Evolutionary conservation across 1,284 basidiomycete species (phyloP).

Genomic region (Phellopilus nigrolimitatus): DNA sequence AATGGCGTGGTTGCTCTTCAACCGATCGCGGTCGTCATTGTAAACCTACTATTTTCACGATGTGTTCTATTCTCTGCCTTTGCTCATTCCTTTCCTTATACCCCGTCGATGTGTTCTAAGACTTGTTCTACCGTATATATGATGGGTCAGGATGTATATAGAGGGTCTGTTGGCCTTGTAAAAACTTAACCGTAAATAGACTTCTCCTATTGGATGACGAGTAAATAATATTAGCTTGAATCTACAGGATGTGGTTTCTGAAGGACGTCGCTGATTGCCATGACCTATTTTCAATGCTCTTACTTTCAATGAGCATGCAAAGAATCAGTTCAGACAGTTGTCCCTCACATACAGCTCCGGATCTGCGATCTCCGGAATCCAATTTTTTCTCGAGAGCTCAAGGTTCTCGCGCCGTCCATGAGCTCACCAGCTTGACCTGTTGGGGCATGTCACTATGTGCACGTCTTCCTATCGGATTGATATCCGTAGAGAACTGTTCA

Average conservation of each 20-base stretch:
- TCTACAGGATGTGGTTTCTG: not conserved
- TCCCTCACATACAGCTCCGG: too few species aligned
- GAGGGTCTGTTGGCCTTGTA: not conserved
- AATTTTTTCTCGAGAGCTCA: not conserved
- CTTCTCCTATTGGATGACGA: conserved; percentile 3
- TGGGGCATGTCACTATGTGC: too few species aligned
- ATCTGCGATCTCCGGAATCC: not conserved
- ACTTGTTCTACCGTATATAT: not conserved
- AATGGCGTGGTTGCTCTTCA: not conserved
- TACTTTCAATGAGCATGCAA: not conserved
- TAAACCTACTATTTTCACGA: not conserved
- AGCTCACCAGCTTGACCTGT: not conserved
- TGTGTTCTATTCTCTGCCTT: not conserved
- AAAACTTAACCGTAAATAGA: too few species aligned
- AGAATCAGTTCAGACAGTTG: too few species aligned
- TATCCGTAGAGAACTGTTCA: too few species aligned
- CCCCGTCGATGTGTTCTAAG: too few species aligned
- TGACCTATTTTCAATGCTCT: too few species aligned
- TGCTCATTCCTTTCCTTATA: not conserved
- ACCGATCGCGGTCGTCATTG: not conserved
- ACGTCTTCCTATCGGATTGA: too few species aligned
- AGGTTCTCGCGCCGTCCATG: not conserved
- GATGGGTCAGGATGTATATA: conserved; percentile 8
- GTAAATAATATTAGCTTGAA: not conserved
- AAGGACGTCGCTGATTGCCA: too few species aligned